phyloP scores from a whole-genome alignment of 495 filamentous ascomycete genomes.

The Hypoxylon fragiforme region DNA sequence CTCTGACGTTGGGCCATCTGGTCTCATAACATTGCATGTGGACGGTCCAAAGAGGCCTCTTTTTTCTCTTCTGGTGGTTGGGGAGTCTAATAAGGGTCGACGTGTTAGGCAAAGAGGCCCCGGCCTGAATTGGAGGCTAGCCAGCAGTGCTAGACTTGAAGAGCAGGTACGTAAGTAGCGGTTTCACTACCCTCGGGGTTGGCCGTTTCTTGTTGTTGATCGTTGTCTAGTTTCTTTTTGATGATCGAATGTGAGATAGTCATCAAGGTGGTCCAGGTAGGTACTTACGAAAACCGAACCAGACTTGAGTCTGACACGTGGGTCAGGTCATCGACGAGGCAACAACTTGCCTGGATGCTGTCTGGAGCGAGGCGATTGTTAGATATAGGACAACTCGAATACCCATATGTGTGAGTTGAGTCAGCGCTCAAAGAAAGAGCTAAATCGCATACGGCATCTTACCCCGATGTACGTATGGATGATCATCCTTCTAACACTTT shows the following conservation, averaged over 20 bases:
- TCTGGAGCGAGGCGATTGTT: not conserved
- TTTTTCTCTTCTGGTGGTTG: too few relatives aligned
- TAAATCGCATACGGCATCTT: constrained; percentile 18
- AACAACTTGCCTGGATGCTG: not conserved
- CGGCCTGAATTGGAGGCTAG: not conserved
- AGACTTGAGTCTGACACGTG: constrained; percentile 13
- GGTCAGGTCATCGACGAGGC: constrained; percentile 6
- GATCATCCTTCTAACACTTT: constrained; percentile 6
- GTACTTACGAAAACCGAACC: too few relatives aligned
- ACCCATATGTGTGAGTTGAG: constrained; percentile 2
- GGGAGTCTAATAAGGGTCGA: not conserved
- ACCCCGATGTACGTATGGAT: constrained; percentile 14
- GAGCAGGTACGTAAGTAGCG: not conserved
- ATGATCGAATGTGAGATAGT: constrained; percentile 1
- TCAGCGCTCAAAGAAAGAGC: constrained; percentile 1
- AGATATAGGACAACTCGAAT: not conserved
- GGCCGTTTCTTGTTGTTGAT: not conserved
- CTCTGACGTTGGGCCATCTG: not conserved
- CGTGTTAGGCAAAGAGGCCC: not conserved
- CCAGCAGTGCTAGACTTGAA: not conserved
- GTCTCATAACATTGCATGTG: not conserved
- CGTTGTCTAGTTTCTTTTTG: not conserved
- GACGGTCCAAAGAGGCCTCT: too few relatives aligned
- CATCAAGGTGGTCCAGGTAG: not conserved
- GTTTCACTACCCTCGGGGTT: too few relatives aligned